Percentiles rank a stretch among this genome's conserved stretches.
phyloP scores from a whole-genome alignment of 208 protist species.

The Trypanosoma avium region DNA sequence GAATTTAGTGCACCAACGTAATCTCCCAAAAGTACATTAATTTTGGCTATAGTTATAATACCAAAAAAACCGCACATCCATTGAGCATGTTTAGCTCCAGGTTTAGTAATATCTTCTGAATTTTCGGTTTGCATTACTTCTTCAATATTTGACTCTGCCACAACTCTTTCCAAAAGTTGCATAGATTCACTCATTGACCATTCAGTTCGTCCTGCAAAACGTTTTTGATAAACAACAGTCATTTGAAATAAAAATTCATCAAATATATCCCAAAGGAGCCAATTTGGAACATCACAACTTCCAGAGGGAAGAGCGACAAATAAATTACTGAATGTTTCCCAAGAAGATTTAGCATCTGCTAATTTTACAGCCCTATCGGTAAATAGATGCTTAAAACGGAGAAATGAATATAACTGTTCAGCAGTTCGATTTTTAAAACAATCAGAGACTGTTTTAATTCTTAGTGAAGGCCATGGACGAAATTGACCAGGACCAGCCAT shows the following conservation, averaged over 20 bases:
- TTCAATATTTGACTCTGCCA: conserved; percentile 53
- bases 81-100: conserved; percentile 39
- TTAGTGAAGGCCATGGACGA: conserved; percentile 73
- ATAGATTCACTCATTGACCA: conserved; percentile 74
- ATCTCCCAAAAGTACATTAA: conserved; percentile 84
- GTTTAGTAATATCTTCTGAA: conserved; percentile 34
- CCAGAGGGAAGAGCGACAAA: conserved; percentile 46
- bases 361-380: conserved; percentile 60
- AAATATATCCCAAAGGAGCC: conserved; percentile 90
- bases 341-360: conserved; percentile 58
- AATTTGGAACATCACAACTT: conserved; percentile 72
- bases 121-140: conserved; percentile 51
- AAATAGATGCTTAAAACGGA: conserved; percentile 87
- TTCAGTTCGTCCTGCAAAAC: conserved; percentile 50
- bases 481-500: conserved; percentile 61
- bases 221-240: conserved; percentile 87
- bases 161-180: conserved; percentile 56
- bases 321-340: conserved; percentile 72
- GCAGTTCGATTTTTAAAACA: conserved; percentile 67
- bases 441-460: conserved; percentile 57
- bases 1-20: conserved; percentile 79
- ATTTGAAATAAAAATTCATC: conserved; percentile 91
- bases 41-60: conserved; percentile 72
- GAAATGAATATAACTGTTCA: conserved; percentile 81
- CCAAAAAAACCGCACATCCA: conserved; percentile 84